Percentiles rank a stretch among this genome's conserved stretches.
Conservation (phyloP, 208 protist species). For the Leishmania braziliensis region DNA sequence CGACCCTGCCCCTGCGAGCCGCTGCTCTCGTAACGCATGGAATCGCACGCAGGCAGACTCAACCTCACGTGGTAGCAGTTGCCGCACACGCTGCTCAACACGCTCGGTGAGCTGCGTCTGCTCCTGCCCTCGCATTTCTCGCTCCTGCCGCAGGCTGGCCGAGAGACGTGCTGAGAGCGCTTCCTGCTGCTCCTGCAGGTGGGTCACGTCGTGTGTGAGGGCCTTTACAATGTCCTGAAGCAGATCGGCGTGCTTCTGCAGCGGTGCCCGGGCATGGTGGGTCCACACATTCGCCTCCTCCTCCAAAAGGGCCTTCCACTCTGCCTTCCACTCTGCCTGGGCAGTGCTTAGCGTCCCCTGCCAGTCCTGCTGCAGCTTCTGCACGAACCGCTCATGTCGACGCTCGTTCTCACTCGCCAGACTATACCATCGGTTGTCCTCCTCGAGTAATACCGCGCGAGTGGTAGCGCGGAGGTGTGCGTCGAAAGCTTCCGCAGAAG, state of each 20-base stretch:
- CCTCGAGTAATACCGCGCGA: slow-evolving; percentile 46
- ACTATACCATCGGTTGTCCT: slow-evolving; percentile 40
- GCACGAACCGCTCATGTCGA: slow-evolving; percentile 26
- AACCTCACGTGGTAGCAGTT: slow-evolving; percentile 30
- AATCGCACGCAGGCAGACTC: slow-evolving; percentile 31
- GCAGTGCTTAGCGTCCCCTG: slow-evolving; percentile 26
- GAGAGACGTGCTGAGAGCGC: slow-evolving; percentile 5
- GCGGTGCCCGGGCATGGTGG: slow-evolving; percentile 8
- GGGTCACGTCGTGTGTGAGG: slow-evolving; percentile 27
- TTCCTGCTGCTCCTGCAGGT: slow-evolving; percentile 26
- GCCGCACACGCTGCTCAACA: slow-evolving; percentile 23
- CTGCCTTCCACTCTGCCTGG: slow-evolving; percentile 20
- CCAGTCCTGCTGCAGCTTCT: slow-evolving; percentile 25
- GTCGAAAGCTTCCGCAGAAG: slow-evolving; percentile 52
- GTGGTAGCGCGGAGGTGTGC: slow-evolving; percentile 53
- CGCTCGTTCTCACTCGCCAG: slow-evolving; percentile 31
- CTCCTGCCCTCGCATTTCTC: slow-evolving; percentile 28
- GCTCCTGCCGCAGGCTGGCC: slow-evolving; percentile 11
- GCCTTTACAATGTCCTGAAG: slow-evolving; percentile 37
- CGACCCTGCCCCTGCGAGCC: not conserved
- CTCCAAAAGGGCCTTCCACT: slow-evolving; percentile 23
- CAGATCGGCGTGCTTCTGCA: slow-evolving; percentile 31
- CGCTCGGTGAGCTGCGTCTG: slow-evolving; percentile 11
- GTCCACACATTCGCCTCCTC: slow-evolving; percentile 13
- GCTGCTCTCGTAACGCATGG: slow-evolving; percentile 31